Evolutionary conservation across 106 monocot species (phyloP).

Genomic region (Phalaenopsis equestris): DNA sequence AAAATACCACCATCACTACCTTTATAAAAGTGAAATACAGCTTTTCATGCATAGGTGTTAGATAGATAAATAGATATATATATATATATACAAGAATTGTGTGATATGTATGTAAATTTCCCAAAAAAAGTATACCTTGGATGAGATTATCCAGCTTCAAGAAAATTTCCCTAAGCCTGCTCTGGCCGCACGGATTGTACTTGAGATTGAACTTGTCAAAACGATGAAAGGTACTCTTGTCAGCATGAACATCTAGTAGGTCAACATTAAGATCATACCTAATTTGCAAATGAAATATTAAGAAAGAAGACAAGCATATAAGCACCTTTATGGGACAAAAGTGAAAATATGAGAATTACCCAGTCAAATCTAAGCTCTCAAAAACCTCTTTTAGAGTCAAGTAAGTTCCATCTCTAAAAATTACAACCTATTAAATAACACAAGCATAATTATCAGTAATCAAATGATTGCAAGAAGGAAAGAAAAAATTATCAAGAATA

Average conservation of each 20-base stretch:
- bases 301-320: slow-evolving; percentile 5
- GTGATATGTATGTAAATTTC: no score
- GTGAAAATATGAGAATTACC: slow-evolving; percentile 30
- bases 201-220: slow-evolving; percentile 99
- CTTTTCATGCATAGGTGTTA: no score
- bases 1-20: no score
- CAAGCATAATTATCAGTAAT: slow-evolving; percentile 1
- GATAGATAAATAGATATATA: no score
- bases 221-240: slow-evolving; percentile 99
- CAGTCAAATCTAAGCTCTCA: slow-evolving; percentile 96
- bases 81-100: no score
- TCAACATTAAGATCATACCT: slow-evolving; percentile 99
- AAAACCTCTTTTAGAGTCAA: slow-evolving; percentile 95
- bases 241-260: slow-evolving; percentile 96
- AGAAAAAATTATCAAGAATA: neutral
- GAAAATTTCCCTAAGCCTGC: slow-evolving; percentile 95
- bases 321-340: neutral
- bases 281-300: slow-evolving; percentile 4
- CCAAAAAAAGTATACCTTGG: slow-evolving; percentile 41
- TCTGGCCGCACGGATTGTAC: slow-evolving; percentile 98
- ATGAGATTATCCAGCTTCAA: slow-evolving; percentile 99
- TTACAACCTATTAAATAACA: slow-evolving; percentile 65
- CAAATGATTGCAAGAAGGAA: slow-evolving; percentile 1
- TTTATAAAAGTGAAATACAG: no score
- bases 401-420: slow-evolving; percentile 97